Conservation (phyloP, 768 basidiomycete genomes). For the Suillus alpinus region DNA sequence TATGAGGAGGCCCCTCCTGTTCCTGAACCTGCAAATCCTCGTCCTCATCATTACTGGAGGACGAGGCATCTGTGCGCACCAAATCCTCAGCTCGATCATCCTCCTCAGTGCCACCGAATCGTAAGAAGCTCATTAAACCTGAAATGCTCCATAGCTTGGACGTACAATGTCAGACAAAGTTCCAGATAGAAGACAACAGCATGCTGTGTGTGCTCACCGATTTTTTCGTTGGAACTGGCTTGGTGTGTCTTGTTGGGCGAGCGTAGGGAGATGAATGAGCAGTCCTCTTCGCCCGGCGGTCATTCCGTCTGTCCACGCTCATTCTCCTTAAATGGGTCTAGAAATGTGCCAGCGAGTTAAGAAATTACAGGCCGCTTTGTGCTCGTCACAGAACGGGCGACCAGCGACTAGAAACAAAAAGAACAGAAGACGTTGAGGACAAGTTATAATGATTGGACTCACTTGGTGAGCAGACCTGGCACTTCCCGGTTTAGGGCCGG, state of each 20-base stretch:
- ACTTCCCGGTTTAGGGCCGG: conserved; percentile 32
- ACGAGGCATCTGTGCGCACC: conserved; percentile 14
- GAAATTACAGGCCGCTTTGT: not conserved
- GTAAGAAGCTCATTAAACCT: conserved; percentile 48
- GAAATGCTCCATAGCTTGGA: conserved; percentile 50
- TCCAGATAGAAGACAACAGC: not conserved
- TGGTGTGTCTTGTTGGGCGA: conserved; percentile 31
- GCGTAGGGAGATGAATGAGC: conserved; percentile 55
- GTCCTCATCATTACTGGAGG: conserved; percentile 24
- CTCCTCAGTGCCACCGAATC: conserved; percentile 30
- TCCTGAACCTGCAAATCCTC: conserved; percentile 9
- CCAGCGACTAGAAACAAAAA: not conserved
- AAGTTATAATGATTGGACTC: conserved; percentile 7
- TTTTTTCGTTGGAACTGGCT: conserved; percentile 38
- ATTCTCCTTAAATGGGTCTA: conserved; percentile 30
- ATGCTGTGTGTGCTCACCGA: conserved; percentile 34
- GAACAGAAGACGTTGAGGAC: conserved; percentile 17
- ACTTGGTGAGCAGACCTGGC: conserved; percentile 15
- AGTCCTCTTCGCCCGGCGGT: conserved; percentile 37
- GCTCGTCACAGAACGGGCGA: conserved; percentile 10
- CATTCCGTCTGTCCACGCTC: conserved; percentile 55
- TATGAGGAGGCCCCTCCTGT: conserved; percentile 22
- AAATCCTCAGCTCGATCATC: conserved; percentile 18
- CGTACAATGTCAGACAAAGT: conserved; percentile 10
- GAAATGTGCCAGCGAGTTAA: conserved; percentile 12